phyloP scores from a whole-genome alignment of 768 basidiomycete species.

The Xerocomellus chrysenteron region DNA sequence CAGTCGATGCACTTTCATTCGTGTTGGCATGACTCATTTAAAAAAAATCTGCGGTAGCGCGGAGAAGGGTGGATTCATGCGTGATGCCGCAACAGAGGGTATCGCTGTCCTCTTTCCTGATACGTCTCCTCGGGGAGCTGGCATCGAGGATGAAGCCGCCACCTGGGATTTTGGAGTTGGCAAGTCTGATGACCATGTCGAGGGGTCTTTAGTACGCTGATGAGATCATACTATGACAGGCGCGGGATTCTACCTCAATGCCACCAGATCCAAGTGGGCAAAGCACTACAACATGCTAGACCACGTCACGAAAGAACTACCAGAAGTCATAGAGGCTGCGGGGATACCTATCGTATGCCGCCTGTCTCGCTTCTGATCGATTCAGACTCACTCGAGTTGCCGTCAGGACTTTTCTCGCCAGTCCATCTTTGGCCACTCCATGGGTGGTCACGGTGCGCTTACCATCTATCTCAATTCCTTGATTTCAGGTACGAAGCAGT shows the following conservation, averaged over 20 bases:
- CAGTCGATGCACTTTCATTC: not conserved
- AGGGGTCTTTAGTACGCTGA: conserved; percentile 2
- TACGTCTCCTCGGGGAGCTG: conserved; percentile 92
- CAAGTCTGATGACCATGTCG: conserved; percentile 13
- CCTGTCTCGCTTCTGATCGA: not conserved
- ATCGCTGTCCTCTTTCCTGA: conserved; percentile 92
- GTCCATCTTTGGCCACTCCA: conserved; percentile 94
- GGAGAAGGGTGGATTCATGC: conserved; percentile 91
- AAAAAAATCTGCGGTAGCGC: conserved; percentile 47
- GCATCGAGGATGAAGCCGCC: conserved; percentile 73
- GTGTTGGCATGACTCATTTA: not conserved
- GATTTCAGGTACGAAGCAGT: conserved; percentile 53
- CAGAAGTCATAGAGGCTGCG: conserved; percentile 69
- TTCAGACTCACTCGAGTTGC: not conserved
- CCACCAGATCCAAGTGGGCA: conserved; percentile 70
- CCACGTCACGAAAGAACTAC: conserved; percentile 82
- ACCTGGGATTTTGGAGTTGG: conserved; percentile 93
- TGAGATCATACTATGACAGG: conserved; percentile 30
- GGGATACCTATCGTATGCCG: conserved; percentile 72
- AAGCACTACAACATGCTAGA: conserved; percentile 88
- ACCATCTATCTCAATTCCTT: conserved; percentile 80
- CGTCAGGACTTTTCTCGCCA: conserved; percentile 75
- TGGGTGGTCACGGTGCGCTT: conserved; percentile 97
- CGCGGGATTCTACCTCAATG: conserved; percentile 96
- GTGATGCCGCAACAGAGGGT: conserved; percentile 79